These are phyloP conservation scores for Primulina eburnea DNA, from an alignment of 257 asterid species.

Conservation along the genomic window DNA sequence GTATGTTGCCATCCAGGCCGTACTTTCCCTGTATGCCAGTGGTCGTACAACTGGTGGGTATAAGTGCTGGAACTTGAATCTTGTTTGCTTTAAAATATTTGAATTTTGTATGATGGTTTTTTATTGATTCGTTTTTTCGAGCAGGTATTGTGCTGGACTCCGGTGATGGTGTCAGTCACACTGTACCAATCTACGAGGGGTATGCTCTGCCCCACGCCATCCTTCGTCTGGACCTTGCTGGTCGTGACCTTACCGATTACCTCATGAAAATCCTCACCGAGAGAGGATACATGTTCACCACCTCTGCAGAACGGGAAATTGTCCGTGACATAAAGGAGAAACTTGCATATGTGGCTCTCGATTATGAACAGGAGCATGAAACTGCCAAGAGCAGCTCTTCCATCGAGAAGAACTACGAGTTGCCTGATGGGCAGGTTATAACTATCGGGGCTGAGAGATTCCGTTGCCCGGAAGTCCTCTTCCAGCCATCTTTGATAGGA, in stretches of 20 bases:
- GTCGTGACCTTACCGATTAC: slow-evolving; percentile 36
- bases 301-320: slow-evolving; percentile 37
- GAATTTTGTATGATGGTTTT: not conserved
- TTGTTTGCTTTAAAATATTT: not conserved
- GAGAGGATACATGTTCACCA: slow-evolving; percentile 42
- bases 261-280: slow-evolving; percentile 39
- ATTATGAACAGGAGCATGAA: slow-evolving; percentile 32
- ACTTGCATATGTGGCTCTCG: slow-evolving; percentile 35
- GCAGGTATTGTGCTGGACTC: slow-evolving; percentile 35
- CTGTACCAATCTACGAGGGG: slow-evolving; percentile 36
- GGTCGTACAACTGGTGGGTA: slow-evolving; percentile 44
- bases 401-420: slow-evolving; percentile 33
- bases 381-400: slow-evolving; percentile 33
- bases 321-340: slow-evolving; percentile 41
- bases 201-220: slow-evolving; percentile 34
- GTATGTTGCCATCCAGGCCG: slow-evolving; percentile 46
- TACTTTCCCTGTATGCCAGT: slow-evolving; percentile 43
- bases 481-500: slow-evolving; percentile 33
- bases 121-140: not conserved
- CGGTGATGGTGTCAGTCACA: slow-evolving; percentile 40
- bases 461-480: slow-evolving; percentile 38
- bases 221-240: slow-evolving; percentile 33
- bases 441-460: slow-evolving; percentile 37
- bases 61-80: not conserved
- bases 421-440: slow-evolving; percentile 31